These are phyloP conservation scores for Talaromyces sp. DNA, from an alignment of 2,329 filamentous ascomycete species.

Conservation along the genomic window DNA sequence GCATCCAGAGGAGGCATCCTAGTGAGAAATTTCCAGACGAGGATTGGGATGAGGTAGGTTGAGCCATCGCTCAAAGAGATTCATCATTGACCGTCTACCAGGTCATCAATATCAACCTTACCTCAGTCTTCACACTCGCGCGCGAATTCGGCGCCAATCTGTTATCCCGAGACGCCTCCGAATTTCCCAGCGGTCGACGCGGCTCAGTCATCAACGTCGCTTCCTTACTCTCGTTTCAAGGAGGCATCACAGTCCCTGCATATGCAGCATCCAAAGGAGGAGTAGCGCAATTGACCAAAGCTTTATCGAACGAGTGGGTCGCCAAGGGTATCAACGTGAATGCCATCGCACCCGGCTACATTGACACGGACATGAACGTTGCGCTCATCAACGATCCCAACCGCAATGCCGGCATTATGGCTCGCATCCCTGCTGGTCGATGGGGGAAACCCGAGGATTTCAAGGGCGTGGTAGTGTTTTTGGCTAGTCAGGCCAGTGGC, in stretches of 20 bases:
- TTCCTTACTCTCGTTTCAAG: slow-evolving; percentile 77
- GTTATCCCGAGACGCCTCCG: slow-evolving; percentile 28
- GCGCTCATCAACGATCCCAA: slow-evolving; percentile 71
- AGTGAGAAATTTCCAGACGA: slow-evolving; percentile 70
- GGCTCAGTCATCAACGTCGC: slow-evolving; percentile 75
- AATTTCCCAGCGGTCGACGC: slow-evolving; percentile 30
- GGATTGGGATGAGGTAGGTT: slow-evolving; percentile 67
- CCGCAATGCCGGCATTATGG: slow-evolving; percentile 69
- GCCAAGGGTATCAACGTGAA: slow-evolving; percentile 78
- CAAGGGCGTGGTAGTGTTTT: slow-evolving; percentile 74
- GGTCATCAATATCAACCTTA: slow-evolving; percentile 85
- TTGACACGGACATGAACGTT: slow-evolving; percentile 91
- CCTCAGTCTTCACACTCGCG: slow-evolving; percentile 65
- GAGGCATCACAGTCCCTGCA: slow-evolving; percentile 81
- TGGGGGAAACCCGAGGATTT: slow-evolving; percentile 87
- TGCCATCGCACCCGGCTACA: slow-evolving; percentile 84
- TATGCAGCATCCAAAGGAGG: slow-evolving; percentile 86
- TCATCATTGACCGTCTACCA: slow-evolving; percentile 23
- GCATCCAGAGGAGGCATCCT: slow-evolving; percentile 77
- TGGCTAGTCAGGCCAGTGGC: slow-evolving; percentile 71
- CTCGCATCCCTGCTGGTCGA: slow-evolving; percentile 75
- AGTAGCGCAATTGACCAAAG: slow-evolving; percentile 79
- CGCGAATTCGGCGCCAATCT: slow-evolving; percentile 38
- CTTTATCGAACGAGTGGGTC: slow-evolving; percentile 82
- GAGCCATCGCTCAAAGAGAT: background rate